Evolutionary conservation across 176 grass and related monocot species (phyloP), one percentile per base, ranked within the genome.

Genomic region (Cenchrus fungigraminus): DNA sequence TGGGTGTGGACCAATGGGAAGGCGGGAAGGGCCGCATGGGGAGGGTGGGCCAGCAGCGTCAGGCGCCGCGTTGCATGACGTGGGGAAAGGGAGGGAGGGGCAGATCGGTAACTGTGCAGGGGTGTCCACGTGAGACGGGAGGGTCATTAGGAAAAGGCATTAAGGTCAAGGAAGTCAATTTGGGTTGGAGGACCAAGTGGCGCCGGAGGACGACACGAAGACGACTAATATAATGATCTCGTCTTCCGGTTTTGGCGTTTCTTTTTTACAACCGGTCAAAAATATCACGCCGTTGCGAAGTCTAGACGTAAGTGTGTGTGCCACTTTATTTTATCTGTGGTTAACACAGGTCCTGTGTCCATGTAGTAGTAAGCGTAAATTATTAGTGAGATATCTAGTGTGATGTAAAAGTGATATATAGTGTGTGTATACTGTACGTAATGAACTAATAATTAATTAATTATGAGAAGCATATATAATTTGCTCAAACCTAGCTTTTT

Each of bases 91-190:
- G 29, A 7, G 65, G 45, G 70, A 10, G 56, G 86, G 86, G 65
- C 28, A 83, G 66, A 25, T 17, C 12, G 6, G 81, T 88, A 83
- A 83, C 16, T 82, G 6, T 3, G 28, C 2, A n/a, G 0, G 51
- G 0, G 3, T 32, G 25, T 65, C 69, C 29, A 64, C 65, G 86
- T 72, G 80, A 43, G 64, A 25, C 0, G 79, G 12, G 51, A 69
- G 55, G 73, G 9, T 57, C 19, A 52, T 83, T 55, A 64, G 78
- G 29, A 55, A 68, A 68, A 32, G 50, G 32, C 34, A 28, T 16
- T 10, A 16, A 54, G 86, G 87, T 88, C 87, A 84, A 79, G 57
- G 46, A 73, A 78, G 80, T 88, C 86, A 88, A 84, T 66, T 88
- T 79, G 52, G 9, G 87, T 74, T 84, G 75, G 81, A 56, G 49